Base-by-base conservation (phyloP, 2,329 filamentous ascomycete species). In the Diplodia seriata region DNA sequence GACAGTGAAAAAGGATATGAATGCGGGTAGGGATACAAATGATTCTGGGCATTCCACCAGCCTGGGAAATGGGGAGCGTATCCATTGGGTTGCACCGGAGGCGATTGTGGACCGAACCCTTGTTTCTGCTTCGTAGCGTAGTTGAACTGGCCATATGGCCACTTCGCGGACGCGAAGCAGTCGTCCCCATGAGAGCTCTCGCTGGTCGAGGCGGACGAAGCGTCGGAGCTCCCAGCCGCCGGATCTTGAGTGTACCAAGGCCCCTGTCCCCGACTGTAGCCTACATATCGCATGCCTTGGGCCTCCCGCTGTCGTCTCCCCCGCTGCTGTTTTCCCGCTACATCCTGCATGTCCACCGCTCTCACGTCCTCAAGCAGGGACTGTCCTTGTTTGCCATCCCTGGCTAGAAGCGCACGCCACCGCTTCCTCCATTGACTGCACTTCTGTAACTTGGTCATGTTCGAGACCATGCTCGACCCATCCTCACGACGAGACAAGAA, bases 361-460 rank as follows among this genome's bases (percentile, higher is more conserved):
- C 47, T 51, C 11, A 63, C 47, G 11, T 63, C 59, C 29, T 63
- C 59, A n/a, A 63, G 29, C 18, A 63, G n/a, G 31, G 15, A 18
- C 7, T 29, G 59, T n/a, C 43, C 40, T 2, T 49, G 43, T 15
- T 38, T 20, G 18, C 47, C 31, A 18, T 29, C 18, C 15, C 59
- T 50, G 6, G 43, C n/a, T 20, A 63, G 33, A 12, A 63, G 59
- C 12, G 26, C 59, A 26, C 38, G 50, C 59, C 59, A 63, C 47
- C 59, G 59, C n/a, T 9, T 31, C 20, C 18, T 51, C 59, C 29
- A 47, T 11, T 31, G 29, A n/a, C 12, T n/a, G 15, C 31, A 5
- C 29, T 31, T 38, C 29, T n/a, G 12, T 9, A 63, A 20, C 47
- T 51, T 63, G 29, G n/a, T 11, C 20, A 63, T 36, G 7, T 63